Evolutionary conservation across 129 eudicot genomes (phyloP).

Genomic region (Calendula officinalis): DNA sequence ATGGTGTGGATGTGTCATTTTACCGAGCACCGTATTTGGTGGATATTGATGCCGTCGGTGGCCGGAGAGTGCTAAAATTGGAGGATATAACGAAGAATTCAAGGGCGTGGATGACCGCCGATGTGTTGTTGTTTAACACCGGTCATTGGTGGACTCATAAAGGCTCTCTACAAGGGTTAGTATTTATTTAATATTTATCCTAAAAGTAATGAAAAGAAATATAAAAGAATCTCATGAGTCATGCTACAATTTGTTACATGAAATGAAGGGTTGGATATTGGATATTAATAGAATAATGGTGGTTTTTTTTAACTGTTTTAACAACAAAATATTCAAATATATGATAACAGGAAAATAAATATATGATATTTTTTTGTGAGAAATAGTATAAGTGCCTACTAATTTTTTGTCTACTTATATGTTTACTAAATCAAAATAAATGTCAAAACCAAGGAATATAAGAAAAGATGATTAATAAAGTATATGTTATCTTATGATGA

Average conservation of each 20-base stretch:
- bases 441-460: too few species aligned
- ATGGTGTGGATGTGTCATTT: constrained; percentile 66
- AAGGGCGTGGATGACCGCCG: constrained; percentile 62
- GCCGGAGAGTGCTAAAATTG: constrained; percentile 67
- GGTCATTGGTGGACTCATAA: constrained; percentile 98
- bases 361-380: too few species aligned
- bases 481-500: too few species aligned
- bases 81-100: constrained; percentile 73
- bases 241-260: constrained; percentile 10
- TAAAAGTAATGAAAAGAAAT: neutral
- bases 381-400: too few species aligned
- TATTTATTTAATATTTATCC: neutral
- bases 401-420: too few species aligned
- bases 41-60: constrained; percentile 63
- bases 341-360: too few species aligned
- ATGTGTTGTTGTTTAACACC: constrained; percentile 77
- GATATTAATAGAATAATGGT: neutral
- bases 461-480: too few species aligned
- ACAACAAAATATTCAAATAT: too few species aligned
- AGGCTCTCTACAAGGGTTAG: constrained; percentile 80
- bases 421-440: too few species aligned
- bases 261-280: constrained; percentile 2
- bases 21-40: constrained; percentile 81
- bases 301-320: neutral
- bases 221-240: neutral